Conservation (phyloP, 306 rosid genomes). For the Rosa persica region DNA sequence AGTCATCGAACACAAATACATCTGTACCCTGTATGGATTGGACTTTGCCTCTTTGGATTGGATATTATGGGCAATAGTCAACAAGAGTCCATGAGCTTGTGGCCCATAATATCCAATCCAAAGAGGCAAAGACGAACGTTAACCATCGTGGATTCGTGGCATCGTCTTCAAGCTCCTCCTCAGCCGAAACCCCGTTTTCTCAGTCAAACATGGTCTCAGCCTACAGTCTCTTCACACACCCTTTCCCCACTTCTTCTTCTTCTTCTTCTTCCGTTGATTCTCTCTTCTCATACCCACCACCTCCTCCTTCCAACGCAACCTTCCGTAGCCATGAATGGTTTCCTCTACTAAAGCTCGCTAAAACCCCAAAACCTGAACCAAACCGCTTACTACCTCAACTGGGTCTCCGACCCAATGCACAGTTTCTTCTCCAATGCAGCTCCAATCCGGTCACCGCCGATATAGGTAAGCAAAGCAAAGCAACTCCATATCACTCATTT, state of each 20-base stretch:
- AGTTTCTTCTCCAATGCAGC: constrained; percentile 29
- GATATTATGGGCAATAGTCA: too few species aligned
- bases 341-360: constrained; percentile 6
- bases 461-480: constrained; percentile 33
- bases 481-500: constrained; percentile 32
- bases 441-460: constrained; percentile 4
- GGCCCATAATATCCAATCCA: constrained; percentile 1
- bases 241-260: constrained; percentile 24
- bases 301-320: constrained; percentile 23
- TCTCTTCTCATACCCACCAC: constrained; percentile 5
- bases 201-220: constrained; percentile 32
- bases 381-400: constrained; percentile 17
- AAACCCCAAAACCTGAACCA: constrained; percentile 15
- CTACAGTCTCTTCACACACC: constrained; percentile 20
- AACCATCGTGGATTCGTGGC: background rate
- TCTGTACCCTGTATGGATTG: background rate
- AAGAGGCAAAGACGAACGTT: background rate
- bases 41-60: background rate
- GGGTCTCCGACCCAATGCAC: constrained; percentile 24
- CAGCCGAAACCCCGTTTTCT: background rate
- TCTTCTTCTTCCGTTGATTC: constrained; percentile 15
- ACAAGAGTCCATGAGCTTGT: background rate
- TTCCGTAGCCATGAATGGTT: constrained; percentile 12
- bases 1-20: too few species aligned
- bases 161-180: background rate